Evolutionary conservation across 2,329 filamentous ascomycete species (phyloP).

Genomic region (Neoarthrinium moseri): DNA sequence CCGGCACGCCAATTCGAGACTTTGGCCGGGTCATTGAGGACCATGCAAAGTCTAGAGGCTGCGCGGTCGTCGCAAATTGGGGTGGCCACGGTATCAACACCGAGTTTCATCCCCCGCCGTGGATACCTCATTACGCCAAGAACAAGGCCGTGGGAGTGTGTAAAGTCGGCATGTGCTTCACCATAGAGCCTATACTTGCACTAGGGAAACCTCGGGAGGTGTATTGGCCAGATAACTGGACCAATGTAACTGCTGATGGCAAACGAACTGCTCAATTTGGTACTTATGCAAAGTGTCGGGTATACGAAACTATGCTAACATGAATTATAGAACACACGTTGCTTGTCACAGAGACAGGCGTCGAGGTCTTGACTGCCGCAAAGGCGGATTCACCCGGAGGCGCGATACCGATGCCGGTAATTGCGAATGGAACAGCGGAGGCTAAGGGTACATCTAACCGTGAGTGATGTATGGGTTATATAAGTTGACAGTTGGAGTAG

Average conservation of each 20-base stretch:
- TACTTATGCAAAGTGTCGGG: constrained; percentile 37
- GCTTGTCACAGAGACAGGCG: constrained; percentile 78
- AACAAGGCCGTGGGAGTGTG: constrained; percentile 92
- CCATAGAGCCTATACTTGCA: constrained; percentile 96
- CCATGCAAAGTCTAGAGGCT: constrained; percentile 76
- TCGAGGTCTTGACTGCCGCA: constrained; percentile 75
- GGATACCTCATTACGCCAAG: constrained; percentile 93
- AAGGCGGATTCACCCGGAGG: constrained; percentile 71
- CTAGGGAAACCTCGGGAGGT: constrained; percentile 84
- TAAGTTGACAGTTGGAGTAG: no score
- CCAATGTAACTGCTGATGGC: constrained; percentile 84
- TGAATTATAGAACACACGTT: constrained; percentile 68
- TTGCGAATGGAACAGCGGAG: no score
- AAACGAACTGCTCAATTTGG: constrained; percentile 86
- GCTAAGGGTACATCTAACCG: no score
- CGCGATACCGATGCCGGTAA: constrained; percentile 53
- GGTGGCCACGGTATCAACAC: constrained; percentile 92
- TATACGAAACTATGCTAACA: neutral
- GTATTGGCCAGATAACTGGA: constrained; percentile 98
- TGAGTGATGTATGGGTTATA: no score
- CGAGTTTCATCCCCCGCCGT: constrained; percentile 88
- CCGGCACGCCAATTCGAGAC: constrained; percentile 84
- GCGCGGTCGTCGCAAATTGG: constrained; percentile 88
- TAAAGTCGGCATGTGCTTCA: constrained; percentile 95
- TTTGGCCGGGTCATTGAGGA: constrained; percentile 93